Base-by-base conservation (phyloP, 2,329 filamentous ascomycete genomes). In the Monosporascus sp. region DNA sequence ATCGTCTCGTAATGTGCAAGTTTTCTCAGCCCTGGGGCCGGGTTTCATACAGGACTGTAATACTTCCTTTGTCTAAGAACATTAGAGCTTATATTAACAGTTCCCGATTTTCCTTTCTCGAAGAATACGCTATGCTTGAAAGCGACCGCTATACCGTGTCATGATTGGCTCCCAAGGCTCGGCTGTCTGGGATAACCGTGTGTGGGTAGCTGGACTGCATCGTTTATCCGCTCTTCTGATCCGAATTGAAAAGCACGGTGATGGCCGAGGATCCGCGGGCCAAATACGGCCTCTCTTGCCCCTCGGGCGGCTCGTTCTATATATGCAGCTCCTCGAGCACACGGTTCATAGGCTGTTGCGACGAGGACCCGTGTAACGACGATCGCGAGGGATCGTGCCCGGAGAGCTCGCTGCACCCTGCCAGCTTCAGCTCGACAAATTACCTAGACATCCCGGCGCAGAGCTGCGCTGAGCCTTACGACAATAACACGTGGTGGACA, bases 311-410 rank as follows among this genome's bases (percentile, higher is more conserved):
- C 3, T 56, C 53, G 1, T 72, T 71, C 62, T 68, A 70, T 52
- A 63, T 70, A 17, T 73, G 70, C 51, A 55, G 54, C 46, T 37
- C 60, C 11, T 58, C 58, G 6, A 53, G 57, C 8, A 58, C 65
- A 6, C 61, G 61, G 5, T 76, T 75, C 46, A 63, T 75, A 22
- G 73, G 73, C 6, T 75, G 72, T 58, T 75, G 73, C 58, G 58
- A 55, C 9, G 51, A 55, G 5, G 63, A 74, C 38, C 68, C 72
- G 6, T 75, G 72, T 56, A 51, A 60, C 3, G 15, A n/a, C 9
- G 64, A 55, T n/a, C 65, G 64, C 26, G 40, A 55, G 14, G 60
- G 57, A 14, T 43, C 44, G 2, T 75, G 72, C 51, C 57, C 63
- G 0, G 56, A 53, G 37, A 66, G 62, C 8, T 60, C 66, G 44